phyloP scores from a whole-genome alignment of 306 rosid species.

The Carpinus fangiana region DNA sequence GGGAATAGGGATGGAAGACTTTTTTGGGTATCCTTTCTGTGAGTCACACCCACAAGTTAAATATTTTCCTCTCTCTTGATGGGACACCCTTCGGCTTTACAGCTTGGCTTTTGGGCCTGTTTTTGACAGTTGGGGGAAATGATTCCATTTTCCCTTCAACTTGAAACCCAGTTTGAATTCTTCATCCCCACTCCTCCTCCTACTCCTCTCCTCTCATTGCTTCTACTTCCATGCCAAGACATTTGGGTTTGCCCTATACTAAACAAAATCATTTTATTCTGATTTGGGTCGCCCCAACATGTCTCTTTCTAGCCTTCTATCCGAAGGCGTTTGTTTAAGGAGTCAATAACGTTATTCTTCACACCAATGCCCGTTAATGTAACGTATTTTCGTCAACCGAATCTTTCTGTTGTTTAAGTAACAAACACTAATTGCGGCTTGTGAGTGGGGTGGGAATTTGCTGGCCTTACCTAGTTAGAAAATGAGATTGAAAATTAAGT shows the following conservation, averaged over 20 bases:
- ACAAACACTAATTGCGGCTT: too few species aligned
- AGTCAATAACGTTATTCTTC: too few species aligned
- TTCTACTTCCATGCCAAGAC: neutral
- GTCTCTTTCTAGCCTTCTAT: too few species aligned
- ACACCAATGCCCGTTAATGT: too few species aligned
- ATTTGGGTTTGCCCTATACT: neutral
- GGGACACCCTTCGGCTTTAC: conserved; percentile 18
- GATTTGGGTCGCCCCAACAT: too few species aligned
- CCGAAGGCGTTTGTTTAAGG: too few species aligned
- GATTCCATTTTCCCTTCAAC: too few species aligned
- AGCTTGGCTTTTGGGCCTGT: neutral
- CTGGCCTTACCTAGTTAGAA: too few species aligned
- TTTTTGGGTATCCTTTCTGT: neutral
- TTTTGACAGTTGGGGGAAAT: neutral
- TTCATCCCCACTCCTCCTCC: neutral
- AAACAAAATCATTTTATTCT: neutral
- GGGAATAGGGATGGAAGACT: conserved; percentile 29
- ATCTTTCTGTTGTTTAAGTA: too few species aligned
- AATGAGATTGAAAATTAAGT: too few species aligned
- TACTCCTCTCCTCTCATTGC: neutral
- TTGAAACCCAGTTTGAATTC: neutral
- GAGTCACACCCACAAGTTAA: neutral
- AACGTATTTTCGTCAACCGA: too few species aligned
- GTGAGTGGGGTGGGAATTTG: too few species aligned
- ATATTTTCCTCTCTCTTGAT: conserved; percentile 1